Percentiles rank a stretch among this genome's conserved stretches.
Conservation (phyloP, 1,284 basidiomycete genomes). For the Leccinum subatratum region DNA sequence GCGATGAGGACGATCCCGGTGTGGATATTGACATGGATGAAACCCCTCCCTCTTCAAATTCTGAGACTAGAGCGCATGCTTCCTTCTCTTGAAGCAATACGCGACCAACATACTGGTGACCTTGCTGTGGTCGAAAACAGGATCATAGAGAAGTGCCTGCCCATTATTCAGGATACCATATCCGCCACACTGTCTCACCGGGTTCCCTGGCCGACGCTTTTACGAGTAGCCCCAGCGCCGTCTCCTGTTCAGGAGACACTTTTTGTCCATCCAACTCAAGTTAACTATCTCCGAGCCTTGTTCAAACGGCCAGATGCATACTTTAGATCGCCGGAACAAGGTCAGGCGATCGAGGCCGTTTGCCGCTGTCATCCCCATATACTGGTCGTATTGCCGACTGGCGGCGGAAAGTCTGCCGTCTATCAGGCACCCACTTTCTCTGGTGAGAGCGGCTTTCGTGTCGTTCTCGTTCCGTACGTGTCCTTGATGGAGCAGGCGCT, state of each 20-base stretch:
- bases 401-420: constrained; percentile 2
- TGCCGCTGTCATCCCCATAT: not conserved
- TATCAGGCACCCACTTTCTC: constrained; percentile 3
- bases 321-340: not conserved
- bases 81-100: not conserved
- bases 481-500: constrained; percentile 3
- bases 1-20: not conserved
- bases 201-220: not conserved
- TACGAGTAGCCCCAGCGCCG: not conserved
- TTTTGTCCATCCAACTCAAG: not conserved
- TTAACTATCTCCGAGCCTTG: not conserved
- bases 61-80: not conserved
- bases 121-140: not conserved
- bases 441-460: not conserved
- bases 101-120: not conserved
- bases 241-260: not conserved
- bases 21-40: not conserved
- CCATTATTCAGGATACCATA: not conserved
- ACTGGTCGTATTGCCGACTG: not conserved
- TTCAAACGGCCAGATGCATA: not conserved
- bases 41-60: not conserved
- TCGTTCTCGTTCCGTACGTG: not conserved
- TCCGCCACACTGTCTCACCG: not conserved
- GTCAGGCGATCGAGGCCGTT: not conserved
- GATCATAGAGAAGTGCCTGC: not conserved